Evolutionary conservation across 768 basidiomycete species (phyloP), one percentile per base, ranked within the genome.

Genomic region (Roridomyces roridus): DNA sequence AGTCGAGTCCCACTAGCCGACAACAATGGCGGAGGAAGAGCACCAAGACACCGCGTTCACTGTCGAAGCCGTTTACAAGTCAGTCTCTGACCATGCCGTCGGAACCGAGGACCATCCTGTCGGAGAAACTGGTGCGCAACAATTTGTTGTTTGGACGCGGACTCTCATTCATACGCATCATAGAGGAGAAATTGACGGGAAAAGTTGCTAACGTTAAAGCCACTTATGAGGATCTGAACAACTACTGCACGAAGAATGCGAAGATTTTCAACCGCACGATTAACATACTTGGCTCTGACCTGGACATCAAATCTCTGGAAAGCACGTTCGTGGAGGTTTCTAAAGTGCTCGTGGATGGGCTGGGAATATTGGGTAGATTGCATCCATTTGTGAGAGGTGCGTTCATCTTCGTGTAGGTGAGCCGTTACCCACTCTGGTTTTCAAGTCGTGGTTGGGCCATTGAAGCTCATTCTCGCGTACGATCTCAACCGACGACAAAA

Each of bases 401-500:
- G 40, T 14, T 31, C 23, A 8, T 20, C 14, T 29, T 11, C 10
- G 12, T 39, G 18, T 24, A 20, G 2, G 42, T 15, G 9, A 12
- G 4, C 5, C 17, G 35, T 29, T 8, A 25, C 26, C 31, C 21
- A n/a, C 20, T 18, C 23, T 35, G 20, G 5, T 25, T n/a, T n/a
- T n/a, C 26, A 34, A 64, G 80, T 79, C 25, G 78, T 70, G 21
- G 73, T 81, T 4, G 55, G 73, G 18, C 77, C 80, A 0, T 82
- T 82, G 64, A 72, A 75, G 50, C 69, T 74, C 2, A 73, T 79
- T 6, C 69, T 77, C 39, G 74, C 71, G 12, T 69, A 81, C 28
- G 78, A 80, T 40, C 50, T 74, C 36, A 77, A 73, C 9, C 70
- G 79, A 26, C 66, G 74, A 12, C 77, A 79, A 18, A 81, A 80